Base-by-base conservation (phyloP, 2,329 filamentous ascomycete genomes). In the Tympanopsis confertula region DNA sequence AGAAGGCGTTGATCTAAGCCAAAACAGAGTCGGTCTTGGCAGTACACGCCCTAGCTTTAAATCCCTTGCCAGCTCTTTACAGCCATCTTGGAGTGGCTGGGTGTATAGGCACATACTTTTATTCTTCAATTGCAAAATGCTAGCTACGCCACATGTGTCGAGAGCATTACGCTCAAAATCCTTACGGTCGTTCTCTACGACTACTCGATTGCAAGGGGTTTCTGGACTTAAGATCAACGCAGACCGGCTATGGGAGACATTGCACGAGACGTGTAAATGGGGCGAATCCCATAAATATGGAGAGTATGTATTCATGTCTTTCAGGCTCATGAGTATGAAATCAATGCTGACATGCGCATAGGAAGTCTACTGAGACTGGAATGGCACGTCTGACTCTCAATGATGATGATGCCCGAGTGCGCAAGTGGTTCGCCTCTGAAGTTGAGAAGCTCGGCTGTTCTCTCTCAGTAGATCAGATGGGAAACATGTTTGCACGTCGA, bases 211-310 rank as follows among this genome's bases (percentile, higher is more conserved):
- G n/a, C n/a, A n/a, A n/a, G n/a, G n/a, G n/a, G n/a, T n/a, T n/a
- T 33, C 30, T 4, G 39, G 44, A 5, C 41, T 51, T 19, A 46
- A 47, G 37, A 53, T 55, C 41, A 54, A 55, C 29, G 45, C 48
- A 12, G 46, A 46, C 17, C 42, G 52, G 28, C 48, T 55, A 2
- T 40, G 47, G 20, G 48, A 54, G 36, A 54, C 50, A 18, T 47
- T 55, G 43, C 58, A 50, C 44, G 45, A 45, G 43, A 59, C 42
- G 13, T 50, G 50, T 48, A 52, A 49, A 55, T 59, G 52, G 52
- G 52, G 52, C 2, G 45, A 48, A 2, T 49, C 51, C 13, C 45
- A 54, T 37, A 42, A 46, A 19, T 53, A 51, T 29, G 51, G 51
- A 32, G 39, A 28, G 56, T 57, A 10, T 47, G 57, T 41, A 18